These are phyloP conservation scores for Lecanoromycetidae sp. DNA, from an alignment of 2,329 filamentous ascomycete genomes.

Conservation along the genomic window DNA sequence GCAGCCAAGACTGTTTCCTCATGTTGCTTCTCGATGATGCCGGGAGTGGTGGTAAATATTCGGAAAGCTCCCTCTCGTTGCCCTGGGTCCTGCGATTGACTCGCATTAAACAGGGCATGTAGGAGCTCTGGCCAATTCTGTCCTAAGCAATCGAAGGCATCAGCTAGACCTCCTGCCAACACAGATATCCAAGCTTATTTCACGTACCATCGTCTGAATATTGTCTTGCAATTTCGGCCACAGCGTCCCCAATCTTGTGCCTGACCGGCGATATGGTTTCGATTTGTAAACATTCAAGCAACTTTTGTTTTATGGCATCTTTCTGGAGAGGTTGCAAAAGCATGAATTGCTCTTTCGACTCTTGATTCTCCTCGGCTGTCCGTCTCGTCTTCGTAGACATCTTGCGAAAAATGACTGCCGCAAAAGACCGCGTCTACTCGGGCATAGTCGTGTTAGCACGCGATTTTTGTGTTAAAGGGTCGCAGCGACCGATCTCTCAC, in stretches of 20 bases:
- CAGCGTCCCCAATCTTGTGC: slow-evolving; percentile 95
- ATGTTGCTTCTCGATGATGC: slow-evolving; percentile 91
- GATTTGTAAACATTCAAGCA: slow-evolving; percentile 62
- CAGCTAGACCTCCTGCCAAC: neutral
- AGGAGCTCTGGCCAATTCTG: slow-evolving; percentile 85
- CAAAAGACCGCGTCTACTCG: slow-evolving; percentile 69
- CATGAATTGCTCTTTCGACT: slow-evolving; percentile 73
- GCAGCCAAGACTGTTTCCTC: slow-evolving; percentile 79
- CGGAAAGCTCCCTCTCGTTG: slow-evolving; percentile 88
- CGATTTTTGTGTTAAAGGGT: neutral
- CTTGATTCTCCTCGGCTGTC: slow-evolving; percentile 46
- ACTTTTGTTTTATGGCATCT: slow-evolving; percentile 66
- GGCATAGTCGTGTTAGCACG: neutral
- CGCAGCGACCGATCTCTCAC: slow-evolving; percentile 38
- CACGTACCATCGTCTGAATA: slow-evolving; percentile 79
- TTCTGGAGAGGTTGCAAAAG: slow-evolving; percentile 63
- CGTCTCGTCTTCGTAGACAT: slow-evolving; percentile 85
- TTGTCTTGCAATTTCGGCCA: slow-evolving; percentile 88
- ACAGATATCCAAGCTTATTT: neutral
- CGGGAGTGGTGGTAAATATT: slow-evolving; percentile 88
- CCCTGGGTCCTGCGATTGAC: slow-evolving; percentile 68
- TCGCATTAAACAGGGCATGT: slow-evolving; percentile 73
- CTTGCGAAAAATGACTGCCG: slow-evolving; percentile 85
- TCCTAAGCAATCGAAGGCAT: slow-evolving; percentile 37
- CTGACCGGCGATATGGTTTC: slow-evolving; percentile 65